Percentiles rank a stretch among this genome's conserved stretches.
These are phyloP conservation scores for Claviceps humidiphila DNA, from an alignment of 2,329 filamentous ascomycete genomes.

Conservation along the genomic window DNA sequence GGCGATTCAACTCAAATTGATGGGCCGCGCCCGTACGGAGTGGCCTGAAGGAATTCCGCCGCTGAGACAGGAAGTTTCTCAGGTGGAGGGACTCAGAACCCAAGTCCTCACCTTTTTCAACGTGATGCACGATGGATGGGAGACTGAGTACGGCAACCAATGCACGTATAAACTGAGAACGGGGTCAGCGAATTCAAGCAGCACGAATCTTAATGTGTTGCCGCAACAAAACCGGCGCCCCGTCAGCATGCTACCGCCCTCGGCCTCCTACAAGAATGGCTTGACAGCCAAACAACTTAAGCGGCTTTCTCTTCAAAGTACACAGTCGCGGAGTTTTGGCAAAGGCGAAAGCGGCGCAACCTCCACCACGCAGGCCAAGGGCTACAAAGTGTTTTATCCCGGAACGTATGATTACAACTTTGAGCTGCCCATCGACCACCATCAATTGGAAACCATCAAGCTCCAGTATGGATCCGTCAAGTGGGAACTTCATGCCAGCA, in stretches of 20 bases:
- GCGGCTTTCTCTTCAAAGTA: conserved; percentile 65
- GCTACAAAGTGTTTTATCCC: conserved; percentile 75
- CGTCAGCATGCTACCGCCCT: conserved; percentile 8
- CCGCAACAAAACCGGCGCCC: conserved; percentile 7
- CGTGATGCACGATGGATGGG: conserved; percentile 48
- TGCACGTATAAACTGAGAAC: conserved; percentile 40
- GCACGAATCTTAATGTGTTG: conserved; percentile 17
- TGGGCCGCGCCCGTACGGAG: conserved; percentile 74
- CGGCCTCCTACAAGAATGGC: conserved; percentile 10
- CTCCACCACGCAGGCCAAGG: conserved; percentile 47
- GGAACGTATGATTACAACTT: conserved; percentile 59
- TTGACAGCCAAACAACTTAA: conserved; percentile 39
- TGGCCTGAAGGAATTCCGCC: conserved; percentile 96
- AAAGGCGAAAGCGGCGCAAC: conserved; percentile 61
- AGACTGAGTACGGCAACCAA: conserved; percentile 49
- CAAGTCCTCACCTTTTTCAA: conserved; percentile 93
- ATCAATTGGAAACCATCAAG: conserved; percentile 77
- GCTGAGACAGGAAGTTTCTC: conserved; percentile 66
- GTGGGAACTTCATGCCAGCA: conserved; percentile 73
- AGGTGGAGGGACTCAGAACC: conserved; percentile 75
- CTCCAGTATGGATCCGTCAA: conserved; percentile 76
- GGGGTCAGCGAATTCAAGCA: conserved; percentile 21
- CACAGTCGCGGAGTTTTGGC: conserved; percentile 72
- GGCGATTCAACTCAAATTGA: conserved; percentile 74
- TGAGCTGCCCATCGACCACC: conserved; percentile 78